Base-by-base conservation (phyloP, 73 alveolate genomes). In the Paramecium biaurelia region DNA sequence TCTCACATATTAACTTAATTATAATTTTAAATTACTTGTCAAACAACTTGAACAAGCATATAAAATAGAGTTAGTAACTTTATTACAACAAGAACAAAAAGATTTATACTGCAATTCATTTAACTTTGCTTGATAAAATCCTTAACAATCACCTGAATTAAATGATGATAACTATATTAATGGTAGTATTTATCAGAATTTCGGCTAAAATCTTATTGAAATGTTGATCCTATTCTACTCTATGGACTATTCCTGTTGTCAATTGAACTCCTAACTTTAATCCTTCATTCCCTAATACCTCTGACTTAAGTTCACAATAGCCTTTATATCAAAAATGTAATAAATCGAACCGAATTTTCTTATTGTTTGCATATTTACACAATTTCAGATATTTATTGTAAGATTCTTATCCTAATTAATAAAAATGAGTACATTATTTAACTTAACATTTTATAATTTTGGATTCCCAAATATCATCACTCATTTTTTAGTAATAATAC, bases 381-480 rank as follows among this genome's bases (percentile, higher is more conserved):
- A 79, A 10, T 18, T 32, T 21, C 23, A 79, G 26, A 79, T 21
- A 43, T 9, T 79, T 20, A 45, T 41, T 24, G 12, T 43, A 79
- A 3, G 41, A 79, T 43, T 79, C 72, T 43, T 79, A 42, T 3
- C 41, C 15, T n/a, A 79, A 79, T 79, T 79, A 28, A 14, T 38
- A 79, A 41, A 14, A 45, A 23, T 79, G 14, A 12, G 90, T 57
- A 79, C 26, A 43, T 42, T 7, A 20, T 79, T 24, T 12, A 79
- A 18, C 63, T 14, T 30, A 43, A 7, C 53, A 20, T 24, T 45
- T 79, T 12, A 79, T 34, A 26, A 79, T 30, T 47, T 79, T 79
- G 15, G 76, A 47, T 79, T 79, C 90, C 76, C 45, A 79, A 20
- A 41, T 7, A 79, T 79, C 90, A 79, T 79, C 74, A 26, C 90